Evolutionary conservation across 805 yeast species (phyloP), one percentile per base, ranked within the genome.

Genomic region (Yamadazyma tumulicola): DNA sequence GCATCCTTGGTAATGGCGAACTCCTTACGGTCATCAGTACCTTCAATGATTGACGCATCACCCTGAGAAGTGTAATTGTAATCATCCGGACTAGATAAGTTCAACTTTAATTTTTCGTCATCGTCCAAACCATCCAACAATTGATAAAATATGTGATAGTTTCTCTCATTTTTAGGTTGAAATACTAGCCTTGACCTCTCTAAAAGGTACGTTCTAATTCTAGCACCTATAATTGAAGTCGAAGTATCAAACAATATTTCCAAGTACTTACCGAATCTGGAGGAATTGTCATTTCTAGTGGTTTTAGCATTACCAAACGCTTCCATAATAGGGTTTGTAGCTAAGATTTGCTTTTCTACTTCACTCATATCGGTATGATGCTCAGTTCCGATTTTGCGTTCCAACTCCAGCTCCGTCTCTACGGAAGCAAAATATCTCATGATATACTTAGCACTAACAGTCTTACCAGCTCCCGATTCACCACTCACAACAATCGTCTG

Each of bases 281-380:
- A 91, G 19, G 97, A 93, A 63, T 91, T 91, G 64, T 91, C 97
- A 58, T 91, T 91, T 69, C 98, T 81, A 13, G 96, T 83, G 2
- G 98, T 91, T 57, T 91, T 91, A 6, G 98, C 97, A 60, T 94
- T 93, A 69, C 98, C 98, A 61, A 93, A 93, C 0, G 97, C 93
- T 65, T 93, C 98, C 82, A 93, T 84, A 49, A 93, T 83, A 3
- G 97, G 97, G 56, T 91, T 91, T 0, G 97, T 93, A 10, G 98
- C 97, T 52, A 91, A 73, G 38, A 91, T 91, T 64, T 86, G 95
- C 54, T 85, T 84, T 63, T 91, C 98, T 18, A 91, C 91, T 42
- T 82, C 84, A 19, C 94, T 83, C 82, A 91, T 82, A 46, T 86
- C 91, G 23, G 69, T 45, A 39, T 57, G 61, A 46, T 65, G 61